Base-by-base conservation (phyloP, 768 basidiomycete species). In the Boletales sp. region DNA sequence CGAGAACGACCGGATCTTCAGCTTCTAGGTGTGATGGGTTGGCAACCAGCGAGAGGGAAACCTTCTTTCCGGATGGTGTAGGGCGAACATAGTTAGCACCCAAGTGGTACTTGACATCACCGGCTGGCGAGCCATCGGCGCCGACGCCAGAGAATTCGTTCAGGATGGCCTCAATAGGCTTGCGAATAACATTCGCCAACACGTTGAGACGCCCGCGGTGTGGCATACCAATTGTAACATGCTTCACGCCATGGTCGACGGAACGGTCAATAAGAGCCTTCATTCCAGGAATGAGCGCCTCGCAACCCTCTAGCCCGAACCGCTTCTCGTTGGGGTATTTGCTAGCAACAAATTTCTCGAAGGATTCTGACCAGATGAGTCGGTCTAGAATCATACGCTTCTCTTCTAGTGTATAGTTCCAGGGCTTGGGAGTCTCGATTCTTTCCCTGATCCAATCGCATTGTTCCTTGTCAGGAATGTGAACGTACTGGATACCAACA, bases 291-390 rank as follows among this genome's bases (percentile, higher is more conserved):
- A 98, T 88, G 58, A 99, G 85, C 27, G 92, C 82, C 72, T 99
- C 97, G 70, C 94, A 97, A 48, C 97, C 97, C 71, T 99, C 97
- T 38, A 99, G 81, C 69, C 97, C 97, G 71, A 99, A 99, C 41
- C 97, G 88, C 73, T 99, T 99, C 77, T 99, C 97, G 73, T 97
- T 99, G 59, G 97, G 97, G 73, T 91, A 97, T 70, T 98, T 99
- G 79, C 84, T 90, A 18, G 94, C 88, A 55, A 99, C 94, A 79
- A 97, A 99, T 64, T 94, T 94, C 70, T 99, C 97, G 64, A 98
- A 98, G 5, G 90, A 88, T 62, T 98, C 97, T n/a, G 95, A 98
- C 97, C 97, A 99, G 67, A 98, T 97, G 60, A 97, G 86, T 53
- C 97, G 90, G 73, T 99, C 97, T 48, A 99, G 82, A 56, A 99